Percentiles rank a stretch among this genome's conserved stretches.
Conservation (phyloP, 805 yeast species). For the Cyberlindnera amylophila region DNA sequence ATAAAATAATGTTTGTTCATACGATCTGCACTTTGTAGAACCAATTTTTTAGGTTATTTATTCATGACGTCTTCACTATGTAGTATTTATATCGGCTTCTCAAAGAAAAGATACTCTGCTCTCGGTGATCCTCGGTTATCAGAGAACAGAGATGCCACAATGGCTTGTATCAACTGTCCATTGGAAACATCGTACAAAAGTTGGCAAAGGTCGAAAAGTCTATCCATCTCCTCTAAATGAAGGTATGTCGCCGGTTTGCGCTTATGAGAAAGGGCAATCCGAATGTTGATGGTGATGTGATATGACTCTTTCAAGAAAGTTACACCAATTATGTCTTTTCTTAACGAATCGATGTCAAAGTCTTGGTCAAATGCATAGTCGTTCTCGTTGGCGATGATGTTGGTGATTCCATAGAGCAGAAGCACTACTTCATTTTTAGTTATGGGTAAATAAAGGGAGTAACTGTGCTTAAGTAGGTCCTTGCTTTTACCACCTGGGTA, state of each 20-base stretch:
- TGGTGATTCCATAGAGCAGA: neutral
- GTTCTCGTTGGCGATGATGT: conserved; percentile 1
- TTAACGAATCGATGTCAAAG: conserved; percentile 1
- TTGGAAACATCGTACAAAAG: conserved; percentile 4
- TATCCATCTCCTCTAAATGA: neutral
- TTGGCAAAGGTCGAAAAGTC: conserved; percentile 2
- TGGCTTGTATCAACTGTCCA: neutral
- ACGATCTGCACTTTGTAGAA: too few relatives aligned
- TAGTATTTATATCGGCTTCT: neutral
- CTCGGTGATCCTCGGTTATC: neutral
- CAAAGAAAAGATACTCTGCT: neutral
- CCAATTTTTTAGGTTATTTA: neutral
- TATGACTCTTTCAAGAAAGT: conserved; percentile 5
- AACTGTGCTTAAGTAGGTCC: neutral
- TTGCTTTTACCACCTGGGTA: neutral
- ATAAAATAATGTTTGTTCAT: too few relatives aligned
- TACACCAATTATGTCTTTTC: conserved; percentile 1
- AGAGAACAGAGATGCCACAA: neutral
- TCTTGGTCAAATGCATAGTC: conserved; percentile 1
- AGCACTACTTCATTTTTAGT: neutral
- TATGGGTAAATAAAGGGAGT: neutral
- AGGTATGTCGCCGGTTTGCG: neutral
- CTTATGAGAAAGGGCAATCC: neutral
- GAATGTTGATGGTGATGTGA: neutral
- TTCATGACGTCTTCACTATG: neutral